Evolutionary conservation across 129 eudicot genomes (phyloP).

Genomic region (Artemisia annua): DNA sequence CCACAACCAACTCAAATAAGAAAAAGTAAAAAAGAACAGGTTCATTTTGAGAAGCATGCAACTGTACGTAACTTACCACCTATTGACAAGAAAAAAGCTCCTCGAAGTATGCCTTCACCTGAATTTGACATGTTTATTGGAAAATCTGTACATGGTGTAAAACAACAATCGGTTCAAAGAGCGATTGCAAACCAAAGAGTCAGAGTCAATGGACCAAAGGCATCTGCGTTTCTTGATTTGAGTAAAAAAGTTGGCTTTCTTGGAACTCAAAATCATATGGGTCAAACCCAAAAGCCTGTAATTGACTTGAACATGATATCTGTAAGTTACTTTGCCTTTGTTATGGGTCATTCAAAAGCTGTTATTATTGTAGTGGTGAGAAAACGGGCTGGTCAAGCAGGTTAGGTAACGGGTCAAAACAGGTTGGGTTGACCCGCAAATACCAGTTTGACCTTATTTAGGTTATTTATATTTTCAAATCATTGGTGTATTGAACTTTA

Average conservation of each 20-base stretch:
- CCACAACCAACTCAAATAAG: conserved; percentile 15
- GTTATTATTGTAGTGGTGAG: neutral
- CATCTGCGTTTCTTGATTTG: conserved; percentile 34
- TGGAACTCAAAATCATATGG: conserved; percentile 31
- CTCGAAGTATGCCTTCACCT: conserved; percentile 10
- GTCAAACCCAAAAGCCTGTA: conserved; percentile 44
- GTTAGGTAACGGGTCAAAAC: neutral
- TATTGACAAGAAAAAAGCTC: conserved; percentile 35
- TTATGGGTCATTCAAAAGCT: neutral
- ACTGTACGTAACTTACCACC: conserved; percentile 33
- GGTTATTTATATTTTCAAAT: neutral
- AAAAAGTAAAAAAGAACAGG: conserved; percentile 20
- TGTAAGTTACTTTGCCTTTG: conserved; percentile 29
- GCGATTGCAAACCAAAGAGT: conserved; percentile 32
- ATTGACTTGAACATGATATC: conserved; percentile 67
- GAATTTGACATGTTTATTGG: conserved; percentile 22
- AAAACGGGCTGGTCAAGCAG: neutral
- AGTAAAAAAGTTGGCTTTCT: conserved; percentile 27
- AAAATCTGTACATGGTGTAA: neutral
- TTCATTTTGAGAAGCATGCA: conserved; percentile 31
- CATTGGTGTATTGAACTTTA: too few species aligned
- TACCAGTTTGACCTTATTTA: neutral
- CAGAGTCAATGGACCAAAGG: conserved; percentile 31
- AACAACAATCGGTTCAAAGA: conserved; percentile 34
- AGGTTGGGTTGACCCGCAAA: neutral